Evolutionary conservation across 1,284 basidiomycete species (phyloP).

Genomic region (Rhodotorula sp.): DNA sequence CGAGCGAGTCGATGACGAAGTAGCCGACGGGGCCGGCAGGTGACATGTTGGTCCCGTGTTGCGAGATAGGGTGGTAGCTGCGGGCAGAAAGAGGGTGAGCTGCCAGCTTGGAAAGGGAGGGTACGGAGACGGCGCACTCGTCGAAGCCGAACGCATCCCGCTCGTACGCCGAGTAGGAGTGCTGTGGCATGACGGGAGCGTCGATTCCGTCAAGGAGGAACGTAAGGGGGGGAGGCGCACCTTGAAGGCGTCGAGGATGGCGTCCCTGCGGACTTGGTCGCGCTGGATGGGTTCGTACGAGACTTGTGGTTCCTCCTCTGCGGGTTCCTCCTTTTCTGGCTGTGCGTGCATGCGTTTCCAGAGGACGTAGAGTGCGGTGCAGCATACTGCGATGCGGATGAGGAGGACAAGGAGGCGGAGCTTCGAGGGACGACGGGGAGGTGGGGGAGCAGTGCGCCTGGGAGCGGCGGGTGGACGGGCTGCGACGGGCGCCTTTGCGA

Average conservation of each 20-base stretch:
- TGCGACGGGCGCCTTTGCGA: not conserved
- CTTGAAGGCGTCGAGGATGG: constrained; percentile 73
- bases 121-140: constrained; percentile 55
- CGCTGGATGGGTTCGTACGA: constrained; percentile 18
- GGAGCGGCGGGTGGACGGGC: not conserved
- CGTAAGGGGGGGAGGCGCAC: constrained; percentile 57
- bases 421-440: not conserved
- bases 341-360: constrained; percentile 7
- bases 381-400: constrained; percentile 8
- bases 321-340: too few species aligned
- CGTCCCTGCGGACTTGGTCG: constrained; percentile 66
- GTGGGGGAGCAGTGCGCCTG: not conserved
- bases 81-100: constrained; percentile 5
- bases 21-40: constrained; percentile 70
- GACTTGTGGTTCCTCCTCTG: not conserved
- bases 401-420: not conserved
- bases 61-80: constrained; percentile 73
- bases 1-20: constrained; percentile 55
- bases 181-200: constrained; percentile 9
- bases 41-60: constrained; percentile 69
- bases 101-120: not conserved
- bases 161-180: constrained; percentile 59
- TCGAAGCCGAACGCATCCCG: constrained; percentile 83
- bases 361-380: constrained; percentile 7
- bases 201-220: constrained; percentile 8